phyloP scores from a whole-genome alignment of 2,329 filamentous ascomycete genomes.

The Ophiostoma sp. region DNA sequence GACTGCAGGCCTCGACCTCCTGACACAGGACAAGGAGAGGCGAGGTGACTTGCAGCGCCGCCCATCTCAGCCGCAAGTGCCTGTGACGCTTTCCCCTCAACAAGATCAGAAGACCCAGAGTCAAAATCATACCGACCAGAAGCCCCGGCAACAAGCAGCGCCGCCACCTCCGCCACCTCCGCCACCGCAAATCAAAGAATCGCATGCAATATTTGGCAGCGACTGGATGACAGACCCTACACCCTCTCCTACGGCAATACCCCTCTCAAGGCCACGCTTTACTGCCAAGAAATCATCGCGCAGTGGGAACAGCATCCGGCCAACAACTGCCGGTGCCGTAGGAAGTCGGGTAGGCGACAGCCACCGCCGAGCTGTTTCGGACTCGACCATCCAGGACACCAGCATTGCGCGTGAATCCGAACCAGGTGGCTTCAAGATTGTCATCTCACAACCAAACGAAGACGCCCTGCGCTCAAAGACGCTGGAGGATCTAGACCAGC shows the following conservation, averaged over 20 bases:
- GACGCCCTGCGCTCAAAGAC: slow-evolving; percentile 55
- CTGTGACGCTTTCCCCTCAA: background rate
- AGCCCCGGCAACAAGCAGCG: background rate
- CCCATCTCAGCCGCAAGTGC: slow-evolving; percentile 8
- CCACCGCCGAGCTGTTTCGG: slow-evolving; percentile 64
- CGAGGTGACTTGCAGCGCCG: slow-evolving; percentile 26
- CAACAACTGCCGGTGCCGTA: slow-evolving; percentile 16
- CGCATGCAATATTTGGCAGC: slow-evolving; percentile 30
- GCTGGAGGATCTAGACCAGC: slow-evolving; percentile 49
- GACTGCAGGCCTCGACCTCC: slow-evolving; percentile 51
- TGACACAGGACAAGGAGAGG: slow-evolving; percentile 35
- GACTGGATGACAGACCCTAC: slow-evolving; percentile 44
- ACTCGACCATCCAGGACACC: slow-evolving; percentile 68
- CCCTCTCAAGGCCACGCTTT: slow-evolving; percentile 13
- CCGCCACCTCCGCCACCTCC: background rate
- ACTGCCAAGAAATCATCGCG: slow-evolving; percentile 12
- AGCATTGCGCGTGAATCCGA: slow-evolving; percentile 50
- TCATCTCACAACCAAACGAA: slow-evolving; percentile 67
- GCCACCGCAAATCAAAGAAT: background rate
- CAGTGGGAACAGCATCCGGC: slow-evolving; percentile 1
- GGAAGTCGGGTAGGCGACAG: slow-evolving; percentile 26
- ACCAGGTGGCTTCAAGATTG: slow-evolving; percentile 67
- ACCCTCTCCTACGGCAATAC: slow-evolving; percentile 34
- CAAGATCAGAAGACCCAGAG: slow-evolving; percentile 12
- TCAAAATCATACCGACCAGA: slow-evolving; percentile 26